These are phyloP conservation scores for Lophium mytilinum DNA, from an alignment of 495 filamentous ascomycete genomes.

Conservation along the genomic window DNA sequence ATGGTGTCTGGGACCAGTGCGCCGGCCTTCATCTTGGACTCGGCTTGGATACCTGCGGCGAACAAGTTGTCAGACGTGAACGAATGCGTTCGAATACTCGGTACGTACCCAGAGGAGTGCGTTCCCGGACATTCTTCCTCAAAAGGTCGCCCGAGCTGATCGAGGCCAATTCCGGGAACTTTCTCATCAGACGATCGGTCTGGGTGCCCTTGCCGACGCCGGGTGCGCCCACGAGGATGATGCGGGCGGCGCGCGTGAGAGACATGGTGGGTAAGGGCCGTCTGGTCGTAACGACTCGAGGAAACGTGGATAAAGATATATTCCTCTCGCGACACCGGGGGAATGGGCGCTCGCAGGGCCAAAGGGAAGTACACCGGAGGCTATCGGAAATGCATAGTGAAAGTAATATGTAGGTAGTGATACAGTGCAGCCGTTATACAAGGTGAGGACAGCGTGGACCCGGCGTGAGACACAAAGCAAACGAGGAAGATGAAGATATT, in stretches of 20 bases:
- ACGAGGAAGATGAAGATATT: neutral
- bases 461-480: neutral
- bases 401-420: neutral
- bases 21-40: conserved; percentile 75
- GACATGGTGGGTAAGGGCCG: conserved; percentile 6
- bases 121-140: conserved; percentile 73
- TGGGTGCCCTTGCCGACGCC: conserved; percentile 94
- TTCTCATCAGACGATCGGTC: conserved; percentile 73
- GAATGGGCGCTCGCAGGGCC: conserved; percentile 18
- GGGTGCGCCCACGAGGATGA: conserved; percentile 93
- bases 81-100: neutral
- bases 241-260: conserved; percentile 58
- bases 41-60: conserved; percentile 70
- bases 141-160: conserved; percentile 92
- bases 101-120: conserved; percentile 70
- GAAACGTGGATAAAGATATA: neutral
- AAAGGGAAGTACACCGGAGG: conserved; percentile 1
- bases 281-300: too few relatives aligned
- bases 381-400: conserved; percentile 17
- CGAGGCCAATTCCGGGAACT: conserved; percentile 80
- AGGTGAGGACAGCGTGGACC: neutral
- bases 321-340: neutral
- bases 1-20: conserved; percentile 78
- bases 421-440: neutral
- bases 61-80: conserved; percentile 4